A percentile compares a stretch with the other conserved stretches of the same genome.
Evolutionary conservation across 1,139 yeast species (phyloP).

Genomic region (Hanseniaspora uvarum): DNA sequence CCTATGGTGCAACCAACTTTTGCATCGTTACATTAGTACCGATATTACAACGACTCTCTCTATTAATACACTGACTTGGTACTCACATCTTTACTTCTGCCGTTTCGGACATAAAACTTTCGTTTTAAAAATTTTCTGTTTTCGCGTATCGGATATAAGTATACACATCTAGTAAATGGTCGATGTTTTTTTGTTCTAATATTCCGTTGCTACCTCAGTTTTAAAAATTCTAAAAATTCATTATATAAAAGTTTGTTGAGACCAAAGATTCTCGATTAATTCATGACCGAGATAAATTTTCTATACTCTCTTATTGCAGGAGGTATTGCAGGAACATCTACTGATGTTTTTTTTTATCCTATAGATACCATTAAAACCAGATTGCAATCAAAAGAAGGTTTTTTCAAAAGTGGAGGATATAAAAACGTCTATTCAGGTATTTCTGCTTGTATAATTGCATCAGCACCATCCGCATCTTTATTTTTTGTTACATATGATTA

Average conservation of each 20-base stretch:
- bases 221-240: neutral
- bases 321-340: slow-evolving; percentile 91
- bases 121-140: neutral
- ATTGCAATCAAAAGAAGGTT: slow-evolving; percentile 90
- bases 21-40: too few species aligned
- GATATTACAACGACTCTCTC: too few species aligned
- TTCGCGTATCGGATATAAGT: neutral
- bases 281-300: slow-evolving; percentile 21
- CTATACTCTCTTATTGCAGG: slow-evolving; percentile 48
- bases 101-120: neutral
- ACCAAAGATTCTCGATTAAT: neutral
- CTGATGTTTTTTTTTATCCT: slow-evolving; percentile 90
- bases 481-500: slow-evolving; percentile 85
- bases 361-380: slow-evolving; percentile 91
- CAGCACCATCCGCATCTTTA: slow-evolving; percentile 87
- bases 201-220: neutral
- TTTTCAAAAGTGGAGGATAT: slow-evolving; percentile 86
- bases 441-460: slow-evolving; percentile 87
- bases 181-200: neutral
- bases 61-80: too few species aligned
- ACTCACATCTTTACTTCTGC: too few species aligned
- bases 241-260: too few species aligned
- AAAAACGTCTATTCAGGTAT: slow-evolving; percentile 80
- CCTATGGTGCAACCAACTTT: too few species aligned
- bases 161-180: neutral